Percentiles rank a stretch among this genome's conserved stretches.
Conservation (phyloP, 2,329 filamentous ascomycete species). For the Cladosporium cucumerinum region DNA sequence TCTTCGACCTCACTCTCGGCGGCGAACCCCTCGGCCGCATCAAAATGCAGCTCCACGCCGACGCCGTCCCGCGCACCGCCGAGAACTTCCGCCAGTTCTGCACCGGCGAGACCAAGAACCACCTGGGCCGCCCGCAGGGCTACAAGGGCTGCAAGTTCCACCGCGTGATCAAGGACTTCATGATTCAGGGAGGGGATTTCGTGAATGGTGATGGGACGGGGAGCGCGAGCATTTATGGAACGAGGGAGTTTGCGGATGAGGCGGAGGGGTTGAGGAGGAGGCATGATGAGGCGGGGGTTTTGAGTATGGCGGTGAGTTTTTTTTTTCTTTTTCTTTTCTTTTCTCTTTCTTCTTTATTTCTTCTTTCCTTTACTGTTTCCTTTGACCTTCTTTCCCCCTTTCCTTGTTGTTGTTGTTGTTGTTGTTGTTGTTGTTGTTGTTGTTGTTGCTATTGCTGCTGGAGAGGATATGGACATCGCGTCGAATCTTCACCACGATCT, state of each 20-base stretch:
- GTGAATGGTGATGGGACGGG: conserved; percentile 90
- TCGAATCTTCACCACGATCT: too few species aligned
- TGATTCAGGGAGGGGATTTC: conserved; percentile 97
- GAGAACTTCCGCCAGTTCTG: conserved; percentile 98
- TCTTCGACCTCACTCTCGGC: conserved; percentile 77
- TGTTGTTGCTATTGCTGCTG: too few species aligned
- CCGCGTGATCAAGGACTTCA: conserved; percentile 91
- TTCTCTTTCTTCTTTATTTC: background rate
- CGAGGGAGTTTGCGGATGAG: conserved; percentile 81
- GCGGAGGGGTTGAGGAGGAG: conserved; percentile 66
- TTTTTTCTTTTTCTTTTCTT: background rate
- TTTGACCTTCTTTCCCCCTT: background rate
- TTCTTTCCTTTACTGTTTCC: too few species aligned
- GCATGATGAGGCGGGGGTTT: conserved; percentile 73
- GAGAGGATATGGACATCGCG: too few species aligned
- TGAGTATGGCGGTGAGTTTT: conserved; percentile 83
- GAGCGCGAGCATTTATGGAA: conserved; percentile 80
- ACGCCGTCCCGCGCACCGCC: conserved; percentile 73
- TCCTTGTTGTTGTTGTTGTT: too few species aligned
- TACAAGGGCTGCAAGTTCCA: conserved; percentile 97
- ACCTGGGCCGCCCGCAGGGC: conserved; percentile 74
- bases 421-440: too few species aligned
- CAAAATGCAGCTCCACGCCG: conserved; percentile 84
- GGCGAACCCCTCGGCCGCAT: conserved; percentile 83
- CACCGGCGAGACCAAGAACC: conserved; percentile 84